phyloP scores from a whole-genome alignment of 139 green algal species.

The Chlamydomonas applanata region DNA sequence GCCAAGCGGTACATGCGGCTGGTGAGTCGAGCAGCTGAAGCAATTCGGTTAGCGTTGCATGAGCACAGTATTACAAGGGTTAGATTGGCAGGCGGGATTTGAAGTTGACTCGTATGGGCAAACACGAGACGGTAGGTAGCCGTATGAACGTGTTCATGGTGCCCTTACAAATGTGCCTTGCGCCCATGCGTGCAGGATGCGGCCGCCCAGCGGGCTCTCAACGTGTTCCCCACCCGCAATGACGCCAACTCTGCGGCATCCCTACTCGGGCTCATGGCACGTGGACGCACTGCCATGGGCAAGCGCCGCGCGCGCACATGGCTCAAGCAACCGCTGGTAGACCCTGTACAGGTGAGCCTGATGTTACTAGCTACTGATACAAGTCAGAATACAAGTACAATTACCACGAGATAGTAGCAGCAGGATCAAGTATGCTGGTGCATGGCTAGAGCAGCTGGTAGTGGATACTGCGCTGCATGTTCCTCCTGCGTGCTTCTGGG shows the following conservation, averaged over 20 bases:
- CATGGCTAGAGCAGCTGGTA: too few relatives aligned
- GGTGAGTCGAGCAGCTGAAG: constrained; percentile 17
- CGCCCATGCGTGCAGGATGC: constrained; percentile 33
- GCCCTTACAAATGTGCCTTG: too few relatives aligned
- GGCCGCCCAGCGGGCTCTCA: constrained; percentile 82
- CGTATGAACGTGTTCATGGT: too few relatives aligned
- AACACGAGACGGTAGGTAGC: too few relatives aligned
- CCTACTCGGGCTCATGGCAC: constrained; percentile 89
- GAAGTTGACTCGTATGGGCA: not conserved
- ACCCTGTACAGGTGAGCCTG: constrained; percentile 23
- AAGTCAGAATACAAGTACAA: too few relatives aligned
- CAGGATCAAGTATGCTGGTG: too few relatives aligned
- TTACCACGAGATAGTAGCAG: too few relatives aligned
- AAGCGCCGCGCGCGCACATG: constrained; percentile 80
- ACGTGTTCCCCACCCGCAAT: constrained; percentile 73
- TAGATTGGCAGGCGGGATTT: not conserved
- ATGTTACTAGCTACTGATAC: too few relatives aligned
- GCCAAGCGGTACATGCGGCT: constrained; percentile 59
- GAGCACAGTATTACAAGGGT: constrained; percentile 9
- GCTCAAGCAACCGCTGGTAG: constrained; percentile 92
- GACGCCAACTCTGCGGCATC: constrained; percentile 77
- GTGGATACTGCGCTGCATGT: too few relatives aligned
- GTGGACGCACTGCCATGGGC: constrained; percentile 88
- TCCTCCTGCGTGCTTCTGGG: too few relatives aligned
- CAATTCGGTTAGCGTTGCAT: constrained; percentile 15